Conservation (phyloP, 106 monocot genomes). For the Platanthera guangdongensis region DNA sequence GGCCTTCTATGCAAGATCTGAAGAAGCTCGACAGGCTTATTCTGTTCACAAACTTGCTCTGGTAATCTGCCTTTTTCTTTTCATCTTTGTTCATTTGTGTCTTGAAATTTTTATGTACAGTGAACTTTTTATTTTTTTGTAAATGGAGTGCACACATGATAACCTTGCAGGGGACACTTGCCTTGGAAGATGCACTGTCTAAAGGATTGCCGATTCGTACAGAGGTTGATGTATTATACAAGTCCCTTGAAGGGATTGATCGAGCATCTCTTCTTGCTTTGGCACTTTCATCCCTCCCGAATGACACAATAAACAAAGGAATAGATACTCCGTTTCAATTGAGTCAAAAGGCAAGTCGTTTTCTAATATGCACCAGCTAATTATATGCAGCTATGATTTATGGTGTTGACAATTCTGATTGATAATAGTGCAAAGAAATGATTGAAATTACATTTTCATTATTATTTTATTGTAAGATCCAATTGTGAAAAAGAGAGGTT, state of each 20-base stretch:
- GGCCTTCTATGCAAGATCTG: conserved; percentile 98
- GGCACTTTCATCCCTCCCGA: conserved; percentile 75
- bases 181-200: conserved; percentile 79
- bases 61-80: conserved; percentile 32
- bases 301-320: conserved; percentile 60
- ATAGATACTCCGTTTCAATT: conserved; percentile 51
- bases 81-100: not conserved
- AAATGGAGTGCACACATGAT: not conserved
- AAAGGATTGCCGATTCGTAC: conserved; percentile 58
- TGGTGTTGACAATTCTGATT: not conserved
- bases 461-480: no score
- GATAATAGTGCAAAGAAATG: no score
- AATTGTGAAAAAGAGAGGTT: no score
- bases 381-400: not conserved
- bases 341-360: conserved; percentile 63
- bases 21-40: conserved; percentile 85
- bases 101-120: not conserved
- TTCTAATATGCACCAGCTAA: not conserved
- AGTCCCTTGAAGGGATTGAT: conserved; percentile 70
- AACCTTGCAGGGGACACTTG: conserved; percentile 59
- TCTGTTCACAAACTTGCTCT: conserved; percentile 92
- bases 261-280: conserved; percentile 66
- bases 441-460: no score
- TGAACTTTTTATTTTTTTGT: not conserved
- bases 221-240: conserved; percentile 56